Evolutionary conservation across 179 eudicot genomes (phyloP), one percentile per base, ranked within the genome.

Genomic region (Silene coronaria): DNA sequence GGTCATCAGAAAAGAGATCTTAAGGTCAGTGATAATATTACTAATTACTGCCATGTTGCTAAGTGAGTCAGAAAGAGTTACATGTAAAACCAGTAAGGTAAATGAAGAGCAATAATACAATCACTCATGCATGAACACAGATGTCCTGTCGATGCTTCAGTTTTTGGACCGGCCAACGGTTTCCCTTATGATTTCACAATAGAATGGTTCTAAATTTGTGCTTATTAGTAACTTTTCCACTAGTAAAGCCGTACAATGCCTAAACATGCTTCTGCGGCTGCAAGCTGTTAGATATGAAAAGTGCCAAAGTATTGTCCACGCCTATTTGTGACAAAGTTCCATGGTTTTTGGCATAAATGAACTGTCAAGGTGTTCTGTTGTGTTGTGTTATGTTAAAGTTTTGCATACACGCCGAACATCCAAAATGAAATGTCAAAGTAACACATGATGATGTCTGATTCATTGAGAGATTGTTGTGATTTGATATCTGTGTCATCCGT

Each of bases 1-100:
- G 93, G 91, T 71, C 96, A 89, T 78, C 88, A 83, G 69, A 79
- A 86, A 71, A 84, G 87, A 79, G 86, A 74, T 65, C 90, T 95
- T 21, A 87, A 84, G 97, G 98, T 90, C 78, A 76, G 36, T 59
- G 57, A 55, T 69, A 51, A 3, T 32, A 22, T 38, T 28, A 63
- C 6, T 70, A 32, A 22, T 38, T 28, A 63, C 6, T 70, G 46
- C 17, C 27, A 45, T 42, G 24, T 45, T 14, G 12, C 51, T 45
- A 45, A 45, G 51, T 45, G 16, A 45, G 3, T 13, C 53, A 34
- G 6, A 23, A 3, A 42, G 45, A 68, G 19, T 30, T 65, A 65
- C 16, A 65, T 30, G 34, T 26, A 63, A 12, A 63, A 27, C 36
- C 67, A 63, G 28, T 63, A 24, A 13, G 67, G 34, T 27, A 63